These are phyloP conservation scores for Didymella pinodella DNA, from an alignment of 2,329 filamentous ascomycete species.

Conservation along the genomic window DNA sequence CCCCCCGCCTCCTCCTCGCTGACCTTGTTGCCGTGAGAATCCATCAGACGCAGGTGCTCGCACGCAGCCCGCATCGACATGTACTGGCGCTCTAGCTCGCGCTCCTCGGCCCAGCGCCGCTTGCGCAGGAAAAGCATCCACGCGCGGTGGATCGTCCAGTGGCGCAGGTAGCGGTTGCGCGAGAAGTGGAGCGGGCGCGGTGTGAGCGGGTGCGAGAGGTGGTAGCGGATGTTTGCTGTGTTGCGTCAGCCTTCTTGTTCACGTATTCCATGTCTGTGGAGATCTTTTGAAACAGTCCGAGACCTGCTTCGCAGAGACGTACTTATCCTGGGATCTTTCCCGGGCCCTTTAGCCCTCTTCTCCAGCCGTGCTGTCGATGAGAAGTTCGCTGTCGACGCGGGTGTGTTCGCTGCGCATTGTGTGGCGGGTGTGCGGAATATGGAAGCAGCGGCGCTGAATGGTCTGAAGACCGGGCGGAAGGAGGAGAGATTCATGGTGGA, in stretches of 20 bases:
- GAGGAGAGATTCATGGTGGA: constrained; percentile 39
- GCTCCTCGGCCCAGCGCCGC: constrained; percentile 68
- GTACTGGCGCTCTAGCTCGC: constrained; percentile 80
- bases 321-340: constrained; percentile 46
- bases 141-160: constrained; percentile 99
- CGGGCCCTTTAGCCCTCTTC: constrained; percentile 37
- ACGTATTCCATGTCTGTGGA: no score
- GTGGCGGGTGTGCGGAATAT: constrained; percentile 23
- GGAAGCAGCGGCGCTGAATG: constrained; percentile 19
- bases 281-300: no score
- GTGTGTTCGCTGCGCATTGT: constrained; percentile 27
- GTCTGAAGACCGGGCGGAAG: constrained; percentile 37
- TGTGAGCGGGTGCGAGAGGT: constrained; percentile 72
- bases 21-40: constrained; percentile 53
- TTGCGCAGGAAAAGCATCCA: constrained; percentile 83
- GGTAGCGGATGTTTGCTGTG: constrained; percentile 71
- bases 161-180: constrained; percentile 84
- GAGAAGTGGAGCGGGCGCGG: constrained; percentile 86
- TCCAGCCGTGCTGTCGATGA: constrained; percentile 41
- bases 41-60: constrained; percentile 75
- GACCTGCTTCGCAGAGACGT: constrained; percentile 20
- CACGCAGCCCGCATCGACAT: constrained; percentile 84
- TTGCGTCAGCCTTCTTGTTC: constrained; percentile 12
- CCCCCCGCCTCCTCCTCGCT: constrained; percentile 61
- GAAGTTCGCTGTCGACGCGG: constrained; percentile 34